These are phyloP conservation scores for Coccomyxa subellipsoidea DNA, from an alignment of 163 green algal genomes.

Conservation along the genomic window DNA sequence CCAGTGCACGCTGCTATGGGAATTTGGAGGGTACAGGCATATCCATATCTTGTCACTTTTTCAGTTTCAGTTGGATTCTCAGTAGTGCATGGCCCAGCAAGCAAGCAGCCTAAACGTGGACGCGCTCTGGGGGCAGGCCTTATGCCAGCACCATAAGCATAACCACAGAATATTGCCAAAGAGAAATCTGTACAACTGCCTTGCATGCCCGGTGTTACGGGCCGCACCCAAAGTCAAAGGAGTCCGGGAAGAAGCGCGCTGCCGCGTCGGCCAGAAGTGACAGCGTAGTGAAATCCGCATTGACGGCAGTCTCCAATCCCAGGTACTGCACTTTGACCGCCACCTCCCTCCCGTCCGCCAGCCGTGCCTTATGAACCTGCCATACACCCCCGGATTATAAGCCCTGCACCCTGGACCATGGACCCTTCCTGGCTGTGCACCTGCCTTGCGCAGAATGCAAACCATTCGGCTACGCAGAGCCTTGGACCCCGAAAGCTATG, in stretches of 20 bases:
- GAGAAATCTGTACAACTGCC: neutral
- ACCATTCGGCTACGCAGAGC: too few relatives aligned
- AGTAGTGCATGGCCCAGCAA: too few relatives aligned
- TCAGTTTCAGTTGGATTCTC: too few relatives aligned
- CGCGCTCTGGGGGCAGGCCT: neutral
- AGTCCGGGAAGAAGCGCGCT: conserved; percentile 50
- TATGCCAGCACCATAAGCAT: neutral
- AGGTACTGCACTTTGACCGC: conserved; percentile 94
- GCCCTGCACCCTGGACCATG: too few relatives aligned
- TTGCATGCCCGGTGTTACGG: neutral
- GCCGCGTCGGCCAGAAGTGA: conserved; percentile 27
- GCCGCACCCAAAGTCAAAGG: conserved; percentile 52
- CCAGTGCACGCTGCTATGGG: too few relatives aligned
- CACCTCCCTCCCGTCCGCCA: conserved; percentile 62
- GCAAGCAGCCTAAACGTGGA: too few relatives aligned
- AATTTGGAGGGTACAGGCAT: too few relatives aligned
- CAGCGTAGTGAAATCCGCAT: conserved; percentile 72
- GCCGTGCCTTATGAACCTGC: conserved; percentile 79
- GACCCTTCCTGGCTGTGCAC: too few relatives aligned
- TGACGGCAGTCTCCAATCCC: conserved; percentile 55
- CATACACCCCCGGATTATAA: too few relatives aligned
- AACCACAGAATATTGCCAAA: neutral
- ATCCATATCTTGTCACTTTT: too few relatives aligned
- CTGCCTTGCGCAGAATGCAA: too few relatives aligned
- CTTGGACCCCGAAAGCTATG: too few relatives aligned